Evolutionary conservation across 805 yeast genomes (phyloP), one percentile per base, ranked within the genome.

Genomic region (Nakazawaea ambrosiae): DNA sequence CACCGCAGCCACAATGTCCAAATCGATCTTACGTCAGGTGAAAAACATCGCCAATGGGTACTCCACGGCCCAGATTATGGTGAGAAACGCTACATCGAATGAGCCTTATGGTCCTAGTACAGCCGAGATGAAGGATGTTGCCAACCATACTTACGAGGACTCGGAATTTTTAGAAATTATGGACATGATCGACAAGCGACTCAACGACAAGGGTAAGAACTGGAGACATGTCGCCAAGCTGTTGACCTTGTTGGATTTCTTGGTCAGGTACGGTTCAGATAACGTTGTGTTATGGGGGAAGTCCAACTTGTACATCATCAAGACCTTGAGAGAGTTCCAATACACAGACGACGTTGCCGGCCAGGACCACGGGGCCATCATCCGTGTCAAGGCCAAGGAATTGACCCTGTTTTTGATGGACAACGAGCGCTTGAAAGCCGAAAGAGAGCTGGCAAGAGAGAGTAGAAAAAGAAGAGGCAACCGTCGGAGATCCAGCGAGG

Each of bases 181-280:
- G 94, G 97, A 90, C 53, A 87, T 90, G 81, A 61, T 90, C 31
- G 97, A 90, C 61, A 76, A 87, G 47, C 73, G 98, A 45, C 65
- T 90, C 46, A 90, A 90, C 54, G 97, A 90, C 55, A 89, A 89
- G 65, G 97, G 97, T 44, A 89, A 88, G 58, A 84, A 90, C 62
- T 90, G 97, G 97, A 74, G 96, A 47, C 98, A 90, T 57, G 89
- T 90, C 34, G 89, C 94, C 45, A 92, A 90, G 59, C 80, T 95
- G 1, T 68, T 90, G 44, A 82, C 95, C 2, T 79, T 90, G n/a
- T 68, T 90, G 48, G 96, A 89, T 51, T 90, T 80, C 60, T 66
- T 89, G 41, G 87, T 89, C 15, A 75, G 92, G 48, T 73, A 70
- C 43, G 98, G 97, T 27, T 73, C 88, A 16, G 95, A 88, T 48